These are phyloP conservation scores for Ogataea chonburiensis DNA, from an alignment of 805 yeast species.

Conservation along the genomic window DNA sequence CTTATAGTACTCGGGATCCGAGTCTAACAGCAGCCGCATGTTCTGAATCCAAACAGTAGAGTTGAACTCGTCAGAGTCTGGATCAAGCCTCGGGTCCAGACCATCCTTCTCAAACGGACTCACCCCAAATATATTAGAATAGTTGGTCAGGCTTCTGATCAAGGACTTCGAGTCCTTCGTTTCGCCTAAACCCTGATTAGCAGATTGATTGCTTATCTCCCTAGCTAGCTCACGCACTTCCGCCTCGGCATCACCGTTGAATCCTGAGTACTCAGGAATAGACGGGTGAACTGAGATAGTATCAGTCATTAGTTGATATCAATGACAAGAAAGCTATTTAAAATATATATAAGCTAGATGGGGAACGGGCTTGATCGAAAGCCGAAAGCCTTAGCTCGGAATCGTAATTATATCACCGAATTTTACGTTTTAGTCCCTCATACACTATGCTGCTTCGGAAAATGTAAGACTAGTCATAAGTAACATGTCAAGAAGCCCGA, in stretches of 20 bases:
- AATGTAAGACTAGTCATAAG: too few species aligned
- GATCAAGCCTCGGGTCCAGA: conserved; percentile 45
- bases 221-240: conserved; percentile 43
- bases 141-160: conserved; percentile 36
- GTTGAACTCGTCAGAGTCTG: conserved; percentile 50
- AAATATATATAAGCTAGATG: too few species aligned
- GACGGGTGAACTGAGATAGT: conserved; percentile 2
- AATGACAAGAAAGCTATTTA: too few species aligned
- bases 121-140: conserved; percentile 44
- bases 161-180: conserved; percentile 32
- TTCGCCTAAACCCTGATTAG: conserved; percentile 2
- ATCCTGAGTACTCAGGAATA: conserved; percentile 32
- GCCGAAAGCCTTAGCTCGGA: too few species aligned
- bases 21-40: conserved; percentile 45
- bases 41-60: conserved; percentile 63
- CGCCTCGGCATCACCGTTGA: conserved; percentile 31
- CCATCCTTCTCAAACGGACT: conserved; percentile 31
- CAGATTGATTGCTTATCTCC: conserved; percentile 21
- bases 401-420: too few species aligned
- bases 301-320: too few species aligned
- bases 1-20: conserved; percentile 61
- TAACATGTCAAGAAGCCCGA: too few species aligned
- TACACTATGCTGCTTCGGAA: too few species aligned
- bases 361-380: too few species aligned
- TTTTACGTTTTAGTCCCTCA: too few species aligned